Evolutionary conservation across 2,329 filamentous ascomycete species (phyloP).

Genomic region (Passalora sequoiae): DNA sequence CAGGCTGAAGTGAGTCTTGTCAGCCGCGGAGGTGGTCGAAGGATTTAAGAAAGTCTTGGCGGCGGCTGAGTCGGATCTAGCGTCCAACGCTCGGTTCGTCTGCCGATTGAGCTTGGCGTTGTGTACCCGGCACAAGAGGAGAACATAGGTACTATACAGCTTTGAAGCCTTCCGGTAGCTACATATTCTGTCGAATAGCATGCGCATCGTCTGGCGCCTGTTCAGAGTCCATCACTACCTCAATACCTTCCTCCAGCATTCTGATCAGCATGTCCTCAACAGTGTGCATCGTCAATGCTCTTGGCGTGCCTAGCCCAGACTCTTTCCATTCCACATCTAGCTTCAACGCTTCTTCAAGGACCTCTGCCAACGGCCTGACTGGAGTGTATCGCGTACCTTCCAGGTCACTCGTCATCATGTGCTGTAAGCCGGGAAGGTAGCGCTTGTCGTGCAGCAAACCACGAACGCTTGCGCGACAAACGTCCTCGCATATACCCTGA

Average conservation of each 20-base stretch:
- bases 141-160: no score
- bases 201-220: no score
- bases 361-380: conserved; percentile 10
- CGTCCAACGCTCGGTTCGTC: no score
- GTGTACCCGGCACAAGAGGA: no score
- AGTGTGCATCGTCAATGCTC: neutral
- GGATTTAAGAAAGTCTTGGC: neutral
- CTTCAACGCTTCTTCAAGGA: conserved; percentile 22
- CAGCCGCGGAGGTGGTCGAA: conserved; percentile 1
- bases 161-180: no score
- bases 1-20: neutral
- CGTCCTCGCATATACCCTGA: no score
- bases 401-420: conserved; percentile 4
- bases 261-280: conserved; percentile 12
- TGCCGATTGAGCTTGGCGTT: no score
- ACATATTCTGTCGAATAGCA: no score
- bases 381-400: conserved; percentile 8
- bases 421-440: neutral
- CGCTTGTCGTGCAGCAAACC: neutral
- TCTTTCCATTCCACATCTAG: conserved; percentile 24
- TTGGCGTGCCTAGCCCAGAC: conserved; percentile 9
- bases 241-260: conserved; percentile 23
- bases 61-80: neutral
- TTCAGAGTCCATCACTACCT: conserved; percentile 19
- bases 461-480: no score